Percentiles rank a stretch among this genome's conserved stretches.
These are phyloP conservation scores for Castanea sativa DNA, from an alignment of 306 rosid species.

Conservation along the genomic window DNA sequence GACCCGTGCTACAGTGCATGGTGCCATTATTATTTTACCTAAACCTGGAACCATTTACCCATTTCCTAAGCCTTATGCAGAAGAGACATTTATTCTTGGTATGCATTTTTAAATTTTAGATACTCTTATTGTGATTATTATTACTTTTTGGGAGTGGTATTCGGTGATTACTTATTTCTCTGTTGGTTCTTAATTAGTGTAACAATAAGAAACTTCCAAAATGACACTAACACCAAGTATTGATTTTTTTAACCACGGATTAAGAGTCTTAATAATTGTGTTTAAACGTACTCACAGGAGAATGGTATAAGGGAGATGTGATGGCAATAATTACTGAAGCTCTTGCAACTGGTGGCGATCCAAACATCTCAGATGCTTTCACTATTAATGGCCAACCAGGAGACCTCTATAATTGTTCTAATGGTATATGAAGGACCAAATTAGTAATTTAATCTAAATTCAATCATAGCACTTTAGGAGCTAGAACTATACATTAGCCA, in stretches of 20 bases:
- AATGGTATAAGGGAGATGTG: constrained; percentile 2
- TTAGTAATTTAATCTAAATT: neutral
- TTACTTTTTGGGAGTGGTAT: no score
- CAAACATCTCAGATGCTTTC: constrained; percentile 33
- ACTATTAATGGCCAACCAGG: constrained; percentile 45
- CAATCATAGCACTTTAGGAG: no score
- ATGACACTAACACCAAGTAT: no score
- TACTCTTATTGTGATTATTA: no score
- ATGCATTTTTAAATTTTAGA: neutral
- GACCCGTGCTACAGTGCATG: neutral
- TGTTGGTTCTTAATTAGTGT: no score
- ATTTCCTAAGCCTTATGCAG: neutral
- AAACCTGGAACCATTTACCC: neutral
- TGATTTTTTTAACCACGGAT: no score
- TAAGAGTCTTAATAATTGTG: neutral
- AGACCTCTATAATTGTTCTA: constrained; percentile 28
- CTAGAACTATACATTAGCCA: no score
- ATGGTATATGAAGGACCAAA: neutral
- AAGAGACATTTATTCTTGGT: neutral
- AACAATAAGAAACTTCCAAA: no score
- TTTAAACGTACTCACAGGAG: neutral
- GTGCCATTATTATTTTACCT: neutral
- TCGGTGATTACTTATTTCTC: no score
- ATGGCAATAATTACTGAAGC: neutral
- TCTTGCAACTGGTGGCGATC: constrained; percentile 8